Evolutionary conservation across 2,329 filamentous ascomycete genomes (phyloP).

Genomic region (Cladophialophora bantiana): DNA sequence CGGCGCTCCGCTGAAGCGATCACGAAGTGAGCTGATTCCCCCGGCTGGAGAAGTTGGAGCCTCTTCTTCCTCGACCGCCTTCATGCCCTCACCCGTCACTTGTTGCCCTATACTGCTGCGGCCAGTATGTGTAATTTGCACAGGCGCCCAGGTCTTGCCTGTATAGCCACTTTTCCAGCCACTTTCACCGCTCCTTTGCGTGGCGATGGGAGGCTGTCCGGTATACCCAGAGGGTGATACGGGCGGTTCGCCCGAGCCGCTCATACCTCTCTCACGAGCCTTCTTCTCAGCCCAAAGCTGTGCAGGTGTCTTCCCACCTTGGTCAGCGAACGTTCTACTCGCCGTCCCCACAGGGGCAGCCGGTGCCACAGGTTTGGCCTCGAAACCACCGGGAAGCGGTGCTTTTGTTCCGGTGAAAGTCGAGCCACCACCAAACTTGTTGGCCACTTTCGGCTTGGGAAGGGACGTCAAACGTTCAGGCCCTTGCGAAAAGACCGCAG

Average conservation of each 20-base stretch:
- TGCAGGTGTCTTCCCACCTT: slow-evolving; percentile 94
- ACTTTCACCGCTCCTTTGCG: slow-evolving; percentile 73
- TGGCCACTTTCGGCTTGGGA: slow-evolving; percentile 93
- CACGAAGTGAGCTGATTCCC: slow-evolving; percentile 75
- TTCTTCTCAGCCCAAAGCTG: slow-evolving; percentile 99
- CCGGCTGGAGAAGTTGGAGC: slow-evolving; percentile 64
- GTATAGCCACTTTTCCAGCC: slow-evolving; percentile 92
- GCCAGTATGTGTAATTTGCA: slow-evolving; percentile 75
- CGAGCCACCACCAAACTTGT: slow-evolving; percentile 77
- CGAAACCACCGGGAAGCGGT: slow-evolving; percentile 74
- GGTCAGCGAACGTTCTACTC: slow-evolving; percentile 90
- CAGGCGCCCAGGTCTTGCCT: slow-evolving; percentile 88
- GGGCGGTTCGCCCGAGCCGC: slow-evolving; percentile 59
- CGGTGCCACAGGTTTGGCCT: slow-evolving; percentile 65
- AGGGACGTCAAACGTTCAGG: slow-evolving; percentile 84
- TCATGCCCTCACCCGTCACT: slow-evolving; percentile 63
- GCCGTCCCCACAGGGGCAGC: slow-evolving; percentile 76
- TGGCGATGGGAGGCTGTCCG: slow-evolving; percentile 60
- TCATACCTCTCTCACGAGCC: slow-evolving; percentile 72
- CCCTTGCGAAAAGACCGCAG: slow-evolving; percentile 70
- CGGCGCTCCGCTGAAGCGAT: slow-evolving; percentile 80
- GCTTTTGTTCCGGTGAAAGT: slow-evolving; percentile 89
- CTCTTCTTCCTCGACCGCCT: slow-evolving; percentile 53
- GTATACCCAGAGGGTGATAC: slow-evolving; percentile 54
- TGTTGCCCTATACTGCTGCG: slow-evolving; percentile 69